Base-by-base conservation (phyloP, 176 grass and related monocot species). In the Pontederia paniculata region DNA sequence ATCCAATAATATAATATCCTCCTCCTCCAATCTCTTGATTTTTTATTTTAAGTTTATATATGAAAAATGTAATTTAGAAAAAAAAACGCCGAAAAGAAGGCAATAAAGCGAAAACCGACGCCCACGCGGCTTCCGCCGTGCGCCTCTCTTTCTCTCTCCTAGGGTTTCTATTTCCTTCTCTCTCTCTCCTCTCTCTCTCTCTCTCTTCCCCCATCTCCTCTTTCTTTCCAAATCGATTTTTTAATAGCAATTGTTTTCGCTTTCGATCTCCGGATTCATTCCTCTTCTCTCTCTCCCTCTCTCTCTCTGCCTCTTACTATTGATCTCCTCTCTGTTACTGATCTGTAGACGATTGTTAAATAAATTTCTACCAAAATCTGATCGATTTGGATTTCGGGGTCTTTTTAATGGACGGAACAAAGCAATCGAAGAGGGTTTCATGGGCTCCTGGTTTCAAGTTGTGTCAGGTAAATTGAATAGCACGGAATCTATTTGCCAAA, bases 391-490 rank as follows among this genome's bases (percentile, higher is more conserved):
- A 37, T 37, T 37, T 37, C 5, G 60, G 43, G 20, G 45, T 15
- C 12, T 25, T 17, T 48, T 63, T 42, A 66, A 74, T 66, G 49
- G 80, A 74, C 45, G 78, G 89, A 48, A 77, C 67, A 37, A 69
- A 78, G 76, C 69, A 78, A 47, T 70, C 72, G 73, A 85, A 65
- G 79, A 73, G 89, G 76, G 79, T 95, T 77, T 86, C 89, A 15
- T 95, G 89, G 89, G 85, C 89, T 54, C 28, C 70, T 65, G 82
- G 60, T 44, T 50, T 67, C 69, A 83, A 67, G 60, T 81, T 95
- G 68, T 80, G 85, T 87, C 80, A 95, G 89, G 89, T 95, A 95
- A 70, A 77, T 52, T 69, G 46, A 80, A 60, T 51, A 68, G 52
- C 69, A 68, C 73, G 66, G 54, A 48, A 12, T 52, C 54, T 62